Base-by-base conservation (phyloP, 2,329 filamentous ascomycete genomes). In the Venturia aucupariae region DNA sequence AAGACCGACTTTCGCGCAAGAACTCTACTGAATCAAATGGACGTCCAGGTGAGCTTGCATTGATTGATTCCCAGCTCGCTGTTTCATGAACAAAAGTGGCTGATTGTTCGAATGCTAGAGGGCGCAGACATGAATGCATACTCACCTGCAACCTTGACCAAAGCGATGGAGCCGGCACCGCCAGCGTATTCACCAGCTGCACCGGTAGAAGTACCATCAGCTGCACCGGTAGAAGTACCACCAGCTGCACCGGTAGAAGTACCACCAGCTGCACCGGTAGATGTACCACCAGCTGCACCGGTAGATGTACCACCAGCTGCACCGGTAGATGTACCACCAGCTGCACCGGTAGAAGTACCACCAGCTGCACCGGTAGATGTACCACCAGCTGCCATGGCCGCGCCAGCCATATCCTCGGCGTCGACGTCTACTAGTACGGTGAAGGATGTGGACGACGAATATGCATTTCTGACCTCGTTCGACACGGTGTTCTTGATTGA, bases 401-500 rank as follows among this genome's bases (percentile, higher is more conserved):
- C 64, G 54, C 65, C 55, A 44, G 27, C 44, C 10, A 42, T 51
- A 15, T 10, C 61, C 30, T 35, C 44, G 30, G 44, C 27, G 27
- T 3, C 24, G 15, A 35, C 27, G 27, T 3, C 24, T 4, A 35
- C 32, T 15, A 41, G 4, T 41, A 10, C 46, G 17, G 62, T 48
- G 35, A n/a, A n/a, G n/a, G n/a, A n/a, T n/a, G 55, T 30, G 24
- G 86, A 91, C 68, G 87, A 91, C 70, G 83, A 81, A 1, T 94
- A 90, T 72, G 82, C 86, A 2, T 96, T 96, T 72, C 85, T 97
- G 5, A 74, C 77, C 51, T 81, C 81, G 19, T 97, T 96, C 72
- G 91, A 97, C 76, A 97, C 92, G 39, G 77, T 93, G 64, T 92
- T 97, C 73, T 77, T 97, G 1, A 90, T 97, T 72, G 93, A 97